These are phyloP conservation scores for Phoenix roebelenii DNA, from an alignment of 176 grass and related monocot species.

Conservation along the genomic window DNA sequence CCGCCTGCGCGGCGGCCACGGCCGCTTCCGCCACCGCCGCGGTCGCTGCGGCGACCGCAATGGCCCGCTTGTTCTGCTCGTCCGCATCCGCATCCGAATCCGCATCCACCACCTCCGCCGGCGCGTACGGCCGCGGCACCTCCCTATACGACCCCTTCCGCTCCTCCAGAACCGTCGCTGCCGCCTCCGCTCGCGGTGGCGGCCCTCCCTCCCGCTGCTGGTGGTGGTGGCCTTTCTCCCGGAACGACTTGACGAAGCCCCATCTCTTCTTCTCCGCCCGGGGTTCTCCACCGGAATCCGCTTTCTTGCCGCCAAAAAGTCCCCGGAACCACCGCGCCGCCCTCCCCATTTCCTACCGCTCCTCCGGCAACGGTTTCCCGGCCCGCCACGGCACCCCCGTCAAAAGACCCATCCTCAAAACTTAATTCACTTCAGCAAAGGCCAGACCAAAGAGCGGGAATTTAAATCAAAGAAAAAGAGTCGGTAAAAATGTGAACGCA, in stretches of 20 bases:
- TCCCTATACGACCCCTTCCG: constrained; percentile 25
- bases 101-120: constrained; percentile 1
- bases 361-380: background rate
- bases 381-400: background rate
- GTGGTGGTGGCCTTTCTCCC: constrained; percentile 27
- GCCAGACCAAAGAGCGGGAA: too few relatives aligned
- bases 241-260: constrained; percentile 64
- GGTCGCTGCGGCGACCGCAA: constrained; percentile 77
- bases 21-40: constrained; percentile 80
- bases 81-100: constrained; percentile 31
- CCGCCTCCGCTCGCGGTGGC: constrained; percentile 3
- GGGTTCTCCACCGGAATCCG: background rate
- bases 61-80: constrained; percentile 84
- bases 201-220: background rate
- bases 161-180: background rate
- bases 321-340: constrained; percentile 62
- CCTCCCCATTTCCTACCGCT: constrained; percentile 54
- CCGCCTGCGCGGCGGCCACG: constrained; percentile 73
- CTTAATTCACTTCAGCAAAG: too few relatives aligned
- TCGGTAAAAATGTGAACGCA: too few relatives aligned
- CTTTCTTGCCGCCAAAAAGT: constrained; percentile 56
- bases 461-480: too few relatives aligned
- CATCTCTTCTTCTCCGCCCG: constrained; percentile 38
- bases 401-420: too few relatives aligned
- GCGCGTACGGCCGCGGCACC: background rate